phyloP scores from a whole-genome alignment of 371 early-diverging fungal species.

The Mucor velutinosus region DNA sequence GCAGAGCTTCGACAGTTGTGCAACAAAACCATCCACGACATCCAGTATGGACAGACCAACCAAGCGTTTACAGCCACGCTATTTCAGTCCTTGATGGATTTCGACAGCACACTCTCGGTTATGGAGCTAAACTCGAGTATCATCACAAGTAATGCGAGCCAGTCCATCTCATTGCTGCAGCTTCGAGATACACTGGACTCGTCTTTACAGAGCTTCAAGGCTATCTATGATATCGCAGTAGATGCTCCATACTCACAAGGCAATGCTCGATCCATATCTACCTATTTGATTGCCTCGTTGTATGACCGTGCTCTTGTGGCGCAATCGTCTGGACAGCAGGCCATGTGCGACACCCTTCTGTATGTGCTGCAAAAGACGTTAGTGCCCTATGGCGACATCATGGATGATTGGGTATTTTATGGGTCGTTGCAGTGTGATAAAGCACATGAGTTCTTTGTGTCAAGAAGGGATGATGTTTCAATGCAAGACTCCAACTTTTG shows the following conservation, averaged over 20 bases:
- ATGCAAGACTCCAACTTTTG: conserved; percentile 23
- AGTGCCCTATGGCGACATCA: conserved; percentile 32
- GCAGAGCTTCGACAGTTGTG: conserved; percentile 20
- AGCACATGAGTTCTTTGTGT: conserved; percentile 38
- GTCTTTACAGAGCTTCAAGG: conserved; percentile 14
- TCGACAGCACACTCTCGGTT: conserved; percentile 28
- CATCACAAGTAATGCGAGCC: conserved; percentile 8
- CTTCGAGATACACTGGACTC: conserved; percentile 8
- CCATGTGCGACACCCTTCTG: conserved; percentile 18
- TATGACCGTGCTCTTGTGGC: conserved; percentile 25
- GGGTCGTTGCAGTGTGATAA: conserved; percentile 34
- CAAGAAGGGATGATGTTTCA: conserved; percentile 14
- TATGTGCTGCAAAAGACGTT: conserved; percentile 26
- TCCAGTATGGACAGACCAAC: conserved; percentile 36
- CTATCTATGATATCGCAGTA: conserved; percentile 12
- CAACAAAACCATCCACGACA: conserved; percentile 8
- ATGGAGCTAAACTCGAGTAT: conserved; percentile 23
- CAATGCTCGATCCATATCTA: conserved; percentile 7
- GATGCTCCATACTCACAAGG: conserved; percentile 10
- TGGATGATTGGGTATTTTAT: conserved; percentile 46
- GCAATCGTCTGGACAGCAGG: conserved; percentile 22
- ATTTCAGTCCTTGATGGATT: conserved; percentile 19
- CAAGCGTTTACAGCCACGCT: conserved; percentile 41
- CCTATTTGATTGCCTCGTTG: conserved; percentile 22
- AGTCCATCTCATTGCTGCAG: conserved; percentile 21